phyloP scores from a whole-genome alignment of 768 basidiomycete genomes.

The Pulveroboletus sp. region DNA sequence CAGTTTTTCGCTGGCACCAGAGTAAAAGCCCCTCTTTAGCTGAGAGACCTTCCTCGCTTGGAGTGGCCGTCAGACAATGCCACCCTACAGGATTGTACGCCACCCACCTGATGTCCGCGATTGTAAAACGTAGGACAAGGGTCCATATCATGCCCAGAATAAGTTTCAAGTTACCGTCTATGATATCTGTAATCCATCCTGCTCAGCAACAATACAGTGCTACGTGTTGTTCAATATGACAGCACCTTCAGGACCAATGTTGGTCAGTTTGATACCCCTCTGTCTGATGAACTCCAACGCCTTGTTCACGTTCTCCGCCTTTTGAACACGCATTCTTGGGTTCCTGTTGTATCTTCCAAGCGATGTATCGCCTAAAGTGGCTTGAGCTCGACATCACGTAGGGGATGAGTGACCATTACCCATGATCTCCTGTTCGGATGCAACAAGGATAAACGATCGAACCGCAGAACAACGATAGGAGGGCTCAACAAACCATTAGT shows the following conservation, averaged over 20 bases:
- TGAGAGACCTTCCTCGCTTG: conserved; percentile 95
- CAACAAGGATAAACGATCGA: not conserved
- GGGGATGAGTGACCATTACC: conserved; percentile 40
- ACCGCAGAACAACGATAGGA: not conserved
- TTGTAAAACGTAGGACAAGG: conserved; percentile 93
- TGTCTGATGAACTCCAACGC: conserved; percentile 94
- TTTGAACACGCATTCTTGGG: conserved; percentile 91
- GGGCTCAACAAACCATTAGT: conserved; percentile 61
- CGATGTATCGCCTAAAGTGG: conserved; percentile 68
- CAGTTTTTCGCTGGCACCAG: conserved; percentile 98
- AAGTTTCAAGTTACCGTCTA: conserved; percentile 97
- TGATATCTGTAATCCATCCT: conserved; percentile 65
- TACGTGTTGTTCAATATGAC: not conserved
- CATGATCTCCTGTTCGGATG: conserved; percentile 82
- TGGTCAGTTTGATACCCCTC: conserved; percentile 91
- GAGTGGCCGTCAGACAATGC: conserved; percentile 9
- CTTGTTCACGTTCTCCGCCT: conserved; percentile 97
- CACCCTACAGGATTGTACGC: not conserved
- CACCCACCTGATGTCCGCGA: conserved; percentile 92
- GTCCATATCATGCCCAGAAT: conserved; percentile 99
- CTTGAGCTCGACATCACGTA: conserved; percentile 7
- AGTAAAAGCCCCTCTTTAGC: conserved; percentile 95
- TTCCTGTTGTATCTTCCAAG: conserved; percentile 90
- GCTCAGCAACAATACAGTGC: conserved; percentile 1
- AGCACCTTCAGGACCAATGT: conserved; percentile 93